phyloP scores from a whole-genome alignment of 2,329 filamentous ascomycete species.

The Ciborinia camelliae region DNA sequence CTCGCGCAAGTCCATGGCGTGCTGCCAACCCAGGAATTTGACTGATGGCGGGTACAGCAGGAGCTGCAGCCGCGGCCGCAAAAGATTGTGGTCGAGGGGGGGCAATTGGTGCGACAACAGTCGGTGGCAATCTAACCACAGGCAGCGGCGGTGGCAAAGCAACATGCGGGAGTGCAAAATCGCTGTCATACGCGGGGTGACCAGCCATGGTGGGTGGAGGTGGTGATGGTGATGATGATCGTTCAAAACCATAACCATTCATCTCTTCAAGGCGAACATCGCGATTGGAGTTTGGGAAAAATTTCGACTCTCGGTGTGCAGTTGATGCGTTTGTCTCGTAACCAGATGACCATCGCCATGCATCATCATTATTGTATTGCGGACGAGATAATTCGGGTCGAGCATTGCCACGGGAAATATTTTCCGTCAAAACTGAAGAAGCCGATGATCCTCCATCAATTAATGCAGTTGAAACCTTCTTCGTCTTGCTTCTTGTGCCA shows the following conservation, averaged over 20 bases:
- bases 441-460: constrained; percentile 25
- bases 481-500: constrained; percentile 32
- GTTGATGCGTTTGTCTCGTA: constrained; percentile 39
- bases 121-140: constrained; percentile 71
- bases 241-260: constrained; percentile 37
- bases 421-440: constrained; percentile 28
- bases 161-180: constrained; percentile 62
- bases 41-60: constrained; percentile 23
- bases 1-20: constrained; percentile 41
- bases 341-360: constrained; percentile 36
- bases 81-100: constrained; percentile 46
- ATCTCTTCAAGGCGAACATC: constrained; percentile 46
- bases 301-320: constrained; percentile 53
- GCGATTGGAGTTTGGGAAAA: constrained; percentile 51
- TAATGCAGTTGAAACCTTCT: constrained; percentile 26
- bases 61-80: constrained; percentile 41
- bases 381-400: constrained; percentile 27
- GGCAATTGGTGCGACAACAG: constrained; percentile 42
- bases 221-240: constrained; percentile 57
- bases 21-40: constrained; percentile 22
- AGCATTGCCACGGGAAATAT: not conserved
- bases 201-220: constrained; percentile 68
- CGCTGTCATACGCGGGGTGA: constrained; percentile 70
- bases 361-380: constrained; percentile 32
- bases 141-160: constrained; percentile 67